Evolutionary conservation across 768 basidiomycete species (phyloP).

Genomic region (Pleurotus sapidus): DNA sequence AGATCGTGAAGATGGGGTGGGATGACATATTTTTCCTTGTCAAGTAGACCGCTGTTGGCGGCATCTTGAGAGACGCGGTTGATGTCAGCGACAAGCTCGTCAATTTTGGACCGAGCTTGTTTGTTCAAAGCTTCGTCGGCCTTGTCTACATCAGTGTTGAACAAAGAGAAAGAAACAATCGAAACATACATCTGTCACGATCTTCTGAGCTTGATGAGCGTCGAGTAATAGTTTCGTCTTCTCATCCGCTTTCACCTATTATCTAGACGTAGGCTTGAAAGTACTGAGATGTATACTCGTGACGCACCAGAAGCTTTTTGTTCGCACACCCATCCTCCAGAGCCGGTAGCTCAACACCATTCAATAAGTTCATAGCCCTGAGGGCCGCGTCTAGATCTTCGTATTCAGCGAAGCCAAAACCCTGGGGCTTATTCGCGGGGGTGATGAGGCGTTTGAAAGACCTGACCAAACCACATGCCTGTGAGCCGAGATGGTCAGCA

Average conservation of each 20-base stretch:
- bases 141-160: slow-evolving; percentile 33
- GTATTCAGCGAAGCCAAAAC: slow-evolving; percentile 96
- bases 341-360: slow-evolving; percentile 50
- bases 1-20: slow-evolving; percentile 97
- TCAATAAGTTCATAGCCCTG: slow-evolving; percentile 54
- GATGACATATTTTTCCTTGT: slow-evolving; percentile 86
- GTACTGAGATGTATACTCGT: slow-evolving; percentile 31
- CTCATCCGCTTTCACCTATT: slow-evolving; percentile 92
- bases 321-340: slow-evolving; percentile 49
- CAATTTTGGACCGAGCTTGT: slow-evolving; percentile 62
- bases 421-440: slow-evolving; percentile 90
- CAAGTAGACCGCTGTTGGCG: slow-evolving; percentile 68
- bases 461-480: slow-evolving; percentile 89
- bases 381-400: slow-evolving; percentile 92
- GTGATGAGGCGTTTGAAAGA: slow-evolving; percentile 93
- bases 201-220: slow-evolving; percentile 76
- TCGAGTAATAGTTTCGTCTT: slow-evolving; percentile 89
- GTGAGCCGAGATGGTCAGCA: neutral
- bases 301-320: slow-evolving; percentile 63
- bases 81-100: slow-evolving; percentile 67
- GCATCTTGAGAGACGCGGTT: slow-evolving; percentile 71
- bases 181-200: slow-evolving; percentile 73
- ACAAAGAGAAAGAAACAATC: neutral
- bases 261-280: slow-evolving; percentile 42
- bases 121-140: slow-evolving; percentile 64